Base-by-base conservation (phyloP, 2,329 filamentous ascomycete genomes). In the Nigrospora sphaerica region DNA sequence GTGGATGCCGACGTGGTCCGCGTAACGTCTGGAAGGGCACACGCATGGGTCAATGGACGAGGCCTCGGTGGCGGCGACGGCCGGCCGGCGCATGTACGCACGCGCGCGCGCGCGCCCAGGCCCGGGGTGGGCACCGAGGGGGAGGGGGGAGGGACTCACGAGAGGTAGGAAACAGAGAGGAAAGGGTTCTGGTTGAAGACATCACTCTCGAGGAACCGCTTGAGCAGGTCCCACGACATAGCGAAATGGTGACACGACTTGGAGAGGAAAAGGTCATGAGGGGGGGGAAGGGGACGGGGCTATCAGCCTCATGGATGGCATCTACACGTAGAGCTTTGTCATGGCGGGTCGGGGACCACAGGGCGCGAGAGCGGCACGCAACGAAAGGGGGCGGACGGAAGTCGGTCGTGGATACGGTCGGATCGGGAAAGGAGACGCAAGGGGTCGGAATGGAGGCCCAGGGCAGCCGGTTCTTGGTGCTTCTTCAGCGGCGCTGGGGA, bases 141-240 rank as follows among this genome's bases (percentile, higher is more conserved):
- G 42, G 50, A 52, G 18, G 56, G 49, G 52, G 53, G 51, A 49
- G 46, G 41, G 53, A 74, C 84, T 79, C 75, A 92, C 87, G 87
- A 88, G 62, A 93, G 81, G 70, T 93, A 93, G 55, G 87, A 88
- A 64, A 93, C 88, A 51, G 87, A 86, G 67, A 93, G 83, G 68
- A 90, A 92, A 53, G 88, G 87, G 70, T 92, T 85, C 71, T 87
- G 85, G 74, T 91, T 92, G 78, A 93, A 93, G 75, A 93, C 86
- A 76, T 93, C 88, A 74, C 86, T 90, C 78, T 92, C 87, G 74
- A 93, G 83, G 80, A 92, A 91, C 70, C 88, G 83, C 76, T 88
- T 86, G 66, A 93, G 79, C 73, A 93, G 77, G 75, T 91, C 86
- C 87, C 87, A 92, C 74, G 83, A 86, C 83, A 84, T 85, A 73